Evolutionary conservation across 441 rosid genomes (phyloP).

Genomic region (Gossypium davidsonii): DNA sequence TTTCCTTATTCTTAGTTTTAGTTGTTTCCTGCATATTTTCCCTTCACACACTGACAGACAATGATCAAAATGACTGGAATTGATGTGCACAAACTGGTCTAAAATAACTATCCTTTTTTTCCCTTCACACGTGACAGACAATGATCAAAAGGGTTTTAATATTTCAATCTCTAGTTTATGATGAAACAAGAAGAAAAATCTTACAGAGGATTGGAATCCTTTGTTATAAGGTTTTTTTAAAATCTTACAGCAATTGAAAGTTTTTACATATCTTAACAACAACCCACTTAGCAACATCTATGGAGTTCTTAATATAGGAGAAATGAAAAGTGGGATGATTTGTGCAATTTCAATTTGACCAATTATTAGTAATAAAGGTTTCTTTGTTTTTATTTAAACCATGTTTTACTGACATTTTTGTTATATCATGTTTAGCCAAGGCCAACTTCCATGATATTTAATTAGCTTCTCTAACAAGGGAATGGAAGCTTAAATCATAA

Average conservation of each 20-base stretch:
- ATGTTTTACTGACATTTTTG: slow-evolving; percentile 2
- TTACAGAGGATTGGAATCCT: not conserved
- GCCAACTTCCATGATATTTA: too few relatives aligned
- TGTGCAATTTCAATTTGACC: slow-evolving; percentile 14
- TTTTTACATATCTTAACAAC: slow-evolving; percentile 10
- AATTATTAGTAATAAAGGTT: not conserved
- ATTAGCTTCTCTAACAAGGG: not conserved
- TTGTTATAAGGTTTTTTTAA: not conserved
- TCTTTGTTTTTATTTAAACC: not conserved
- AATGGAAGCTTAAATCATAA: not conserved
- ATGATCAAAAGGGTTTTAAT: not conserved
- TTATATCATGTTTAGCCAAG: not conserved
- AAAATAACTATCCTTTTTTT: not conserved
- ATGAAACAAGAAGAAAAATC: too few relatives aligned
- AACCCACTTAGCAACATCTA: slow-evolving; percentile 26
- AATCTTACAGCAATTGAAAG: not conserved
- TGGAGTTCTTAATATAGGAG: slow-evolving; percentile 17
- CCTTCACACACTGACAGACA: too few relatives aligned
- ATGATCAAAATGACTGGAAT: too few relatives aligned
- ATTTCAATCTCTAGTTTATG: not conserved
- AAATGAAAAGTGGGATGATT: not conserved
- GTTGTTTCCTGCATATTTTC: too few relatives aligned
- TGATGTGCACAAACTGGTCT: not conserved
- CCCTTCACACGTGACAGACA: not conserved
- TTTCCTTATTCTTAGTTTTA: too few relatives aligned